Conservation (phyloP, 1,284 basidiomycete genomes). For the Sutorius eximius region DNA sequence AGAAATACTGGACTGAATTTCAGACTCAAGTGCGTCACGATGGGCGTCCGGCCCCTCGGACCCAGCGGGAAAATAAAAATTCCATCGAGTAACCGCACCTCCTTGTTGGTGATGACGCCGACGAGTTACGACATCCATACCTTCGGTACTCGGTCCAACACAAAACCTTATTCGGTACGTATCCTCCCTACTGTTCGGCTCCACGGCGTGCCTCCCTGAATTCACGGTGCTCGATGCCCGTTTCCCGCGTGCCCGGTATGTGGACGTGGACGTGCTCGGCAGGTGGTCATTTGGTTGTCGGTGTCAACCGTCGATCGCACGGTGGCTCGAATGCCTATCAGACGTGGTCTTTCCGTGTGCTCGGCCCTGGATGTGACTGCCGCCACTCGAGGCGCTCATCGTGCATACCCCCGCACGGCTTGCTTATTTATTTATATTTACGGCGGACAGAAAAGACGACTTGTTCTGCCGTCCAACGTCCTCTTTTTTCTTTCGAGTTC, state of each 20-base stretch:
- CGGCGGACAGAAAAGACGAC: too few relatives aligned
- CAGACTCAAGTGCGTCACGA: slow-evolving; percentile 10
- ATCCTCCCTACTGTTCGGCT: neutral
- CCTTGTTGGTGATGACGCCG: neutral
- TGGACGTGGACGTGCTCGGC: neutral
- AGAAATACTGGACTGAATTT: neutral
- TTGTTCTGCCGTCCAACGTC: too few relatives aligned
- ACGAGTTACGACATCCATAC: neutral
- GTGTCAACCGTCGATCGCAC: neutral
- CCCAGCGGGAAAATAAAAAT: neutral
- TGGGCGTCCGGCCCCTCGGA: slow-evolving; percentile 3
- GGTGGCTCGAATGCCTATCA: neutral
- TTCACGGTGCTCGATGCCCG: neutral
- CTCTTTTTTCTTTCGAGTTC: too few relatives aligned
- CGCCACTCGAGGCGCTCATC: too few relatives aligned
- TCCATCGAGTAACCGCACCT: neutral
- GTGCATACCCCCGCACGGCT: neutral
- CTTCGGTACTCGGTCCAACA: neutral
- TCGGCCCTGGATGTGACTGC: too few relatives aligned
- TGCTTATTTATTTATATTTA: neutral
- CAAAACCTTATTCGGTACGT: neutral
- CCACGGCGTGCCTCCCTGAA: neutral
- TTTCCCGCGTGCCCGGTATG: neutral
- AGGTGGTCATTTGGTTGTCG: neutral
- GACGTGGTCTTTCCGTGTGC: too few relatives aligned